phyloP scores from a whole-genome alignment of 441 rosid genomes.

The Gossypium davidsonii region DNA sequence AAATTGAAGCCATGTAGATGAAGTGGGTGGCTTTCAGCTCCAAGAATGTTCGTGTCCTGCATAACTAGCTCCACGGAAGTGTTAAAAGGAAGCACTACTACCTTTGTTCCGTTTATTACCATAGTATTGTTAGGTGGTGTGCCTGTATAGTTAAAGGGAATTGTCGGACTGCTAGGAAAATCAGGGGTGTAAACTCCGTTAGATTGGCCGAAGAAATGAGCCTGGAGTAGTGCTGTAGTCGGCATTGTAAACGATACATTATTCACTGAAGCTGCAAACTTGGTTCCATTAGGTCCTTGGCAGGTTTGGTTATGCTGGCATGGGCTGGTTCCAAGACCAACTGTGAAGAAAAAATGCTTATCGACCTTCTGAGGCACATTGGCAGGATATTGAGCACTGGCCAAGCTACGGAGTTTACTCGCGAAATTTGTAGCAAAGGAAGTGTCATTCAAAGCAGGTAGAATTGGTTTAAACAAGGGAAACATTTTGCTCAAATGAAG shows the following conservation, averaged over 20 bases:
- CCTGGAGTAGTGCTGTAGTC: neutral
- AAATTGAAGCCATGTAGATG: neutral
- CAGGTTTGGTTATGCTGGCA: neutral
- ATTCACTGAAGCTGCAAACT: neutral
- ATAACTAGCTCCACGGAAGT: neutral
- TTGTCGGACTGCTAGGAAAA: neutral
- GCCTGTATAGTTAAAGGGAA: constrained; percentile 1
- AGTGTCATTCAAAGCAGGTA: neutral
- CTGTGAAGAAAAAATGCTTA: neutral
- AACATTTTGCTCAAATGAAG: neutral
- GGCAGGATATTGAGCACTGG: neutral
- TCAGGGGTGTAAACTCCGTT: neutral
- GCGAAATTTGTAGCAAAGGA: neutral
- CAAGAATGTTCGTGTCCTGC: neutral
- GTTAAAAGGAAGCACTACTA: constrained; percentile 4
- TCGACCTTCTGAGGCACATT: neutral
- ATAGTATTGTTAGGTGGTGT: neutral
- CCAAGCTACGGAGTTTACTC: neutral
- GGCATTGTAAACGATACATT: neutral
- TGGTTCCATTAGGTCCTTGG: constrained; percentile 1
- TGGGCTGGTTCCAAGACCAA: constrained; percentile 2
- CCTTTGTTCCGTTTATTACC: neutral
- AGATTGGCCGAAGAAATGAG: neutral
- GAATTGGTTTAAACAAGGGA: neutral
- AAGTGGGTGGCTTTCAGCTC: neutral